Conservation (phyloP, 371 early-diverging fungal genomes). For the Mucor plumbeus region DNA sequence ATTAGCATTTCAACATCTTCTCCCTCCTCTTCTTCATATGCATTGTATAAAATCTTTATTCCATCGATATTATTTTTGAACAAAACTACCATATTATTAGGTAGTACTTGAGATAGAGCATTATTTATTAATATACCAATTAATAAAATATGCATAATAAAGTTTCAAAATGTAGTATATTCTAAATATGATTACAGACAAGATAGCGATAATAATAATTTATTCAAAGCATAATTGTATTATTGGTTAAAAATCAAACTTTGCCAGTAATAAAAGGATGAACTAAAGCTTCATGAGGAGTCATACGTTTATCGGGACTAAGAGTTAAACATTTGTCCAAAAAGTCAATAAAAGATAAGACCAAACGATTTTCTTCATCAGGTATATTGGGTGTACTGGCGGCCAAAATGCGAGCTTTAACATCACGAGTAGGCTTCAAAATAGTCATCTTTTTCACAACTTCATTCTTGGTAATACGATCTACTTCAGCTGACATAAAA, state of each 20-base stretch:
- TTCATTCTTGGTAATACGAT: slow-evolving; percentile 76
- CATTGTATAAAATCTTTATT: neutral
- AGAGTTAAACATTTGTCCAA: slow-evolving; percentile 85
- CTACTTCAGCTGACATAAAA: slow-evolving; percentile 69
- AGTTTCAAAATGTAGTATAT: too few relatives aligned
- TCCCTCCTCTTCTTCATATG: too few relatives aligned
- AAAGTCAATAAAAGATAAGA: slow-evolving; percentile 77
- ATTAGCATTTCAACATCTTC: neutral
- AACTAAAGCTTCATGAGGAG: slow-evolving; percentile 89
- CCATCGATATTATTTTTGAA: too few relatives aligned
- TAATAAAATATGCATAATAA: too few relatives aligned
- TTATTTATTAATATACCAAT: too few relatives aligned
- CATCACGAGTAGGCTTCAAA: slow-evolving; percentile 72
- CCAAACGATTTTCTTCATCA: slow-evolving; percentile 56
- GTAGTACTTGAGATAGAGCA: too few relatives aligned
- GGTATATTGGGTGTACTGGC: slow-evolving; percentile 49
- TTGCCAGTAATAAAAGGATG: slow-evolving; percentile 86
- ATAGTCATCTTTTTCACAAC: slow-evolving; percentile 67
- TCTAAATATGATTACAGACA: too few relatives aligned
- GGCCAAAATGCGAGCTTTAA: slow-evolving; percentile 71
- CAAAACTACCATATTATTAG: too few relatives aligned
- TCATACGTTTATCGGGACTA: slow-evolving; percentile 91
- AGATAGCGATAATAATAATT: too few relatives aligned
- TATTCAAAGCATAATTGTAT: too few relatives aligned
- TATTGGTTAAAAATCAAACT: neutral